Percentiles rank a stretch among this genome's conserved stretches.
Evolutionary conservation across 805 yeast genomes (phyloP).

Genomic region (Candida ipomoeae): DNA sequence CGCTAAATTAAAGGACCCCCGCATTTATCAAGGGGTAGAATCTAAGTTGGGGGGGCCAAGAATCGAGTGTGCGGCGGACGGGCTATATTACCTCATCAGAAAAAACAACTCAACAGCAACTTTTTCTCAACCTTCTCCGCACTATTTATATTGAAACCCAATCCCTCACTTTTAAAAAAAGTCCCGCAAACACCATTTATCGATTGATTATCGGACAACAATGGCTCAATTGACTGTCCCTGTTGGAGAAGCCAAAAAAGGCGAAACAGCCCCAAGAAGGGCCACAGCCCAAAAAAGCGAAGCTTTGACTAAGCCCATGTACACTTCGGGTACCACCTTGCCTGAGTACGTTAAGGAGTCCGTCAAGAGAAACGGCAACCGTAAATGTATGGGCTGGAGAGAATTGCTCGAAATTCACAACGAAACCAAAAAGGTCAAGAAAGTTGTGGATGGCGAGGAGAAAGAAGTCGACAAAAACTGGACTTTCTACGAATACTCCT

Average conservation of each 20-base stretch:
- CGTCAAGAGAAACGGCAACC: constrained; percentile 50
- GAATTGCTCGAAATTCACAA: constrained; percentile 66
- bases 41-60: background rate
- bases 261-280: constrained; percentile 83
- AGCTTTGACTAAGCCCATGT: constrained; percentile 57
- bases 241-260: constrained; percentile 66
- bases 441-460: constrained; percentile 73
- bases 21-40: background rate
- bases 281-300: constrained; percentile 48
- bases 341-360: constrained; percentile 67
- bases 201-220: background rate
- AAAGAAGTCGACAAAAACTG: constrained; percentile 76
- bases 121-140: constrained; percentile 12
- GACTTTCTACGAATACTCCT: constrained; percentile 76
- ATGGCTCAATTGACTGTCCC: constrained; percentile 43
- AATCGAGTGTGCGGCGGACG: background rate
- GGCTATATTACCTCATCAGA: background rate
- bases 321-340: constrained; percentile 60
- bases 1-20: background rate
- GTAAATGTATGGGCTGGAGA: constrained; percentile 73
- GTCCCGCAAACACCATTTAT: background rate
- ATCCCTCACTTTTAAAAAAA: constrained; percentile 1
- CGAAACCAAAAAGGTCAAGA: constrained; percentile 71
- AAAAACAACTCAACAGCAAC: constrained; percentile 9
- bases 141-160: constrained; percentile 4